Evolutionary conservation across 768 basidiomycete species (phyloP), one percentile per base, ranked within the genome.

Genomic region (Steccherinum ochraceum): DNA sequence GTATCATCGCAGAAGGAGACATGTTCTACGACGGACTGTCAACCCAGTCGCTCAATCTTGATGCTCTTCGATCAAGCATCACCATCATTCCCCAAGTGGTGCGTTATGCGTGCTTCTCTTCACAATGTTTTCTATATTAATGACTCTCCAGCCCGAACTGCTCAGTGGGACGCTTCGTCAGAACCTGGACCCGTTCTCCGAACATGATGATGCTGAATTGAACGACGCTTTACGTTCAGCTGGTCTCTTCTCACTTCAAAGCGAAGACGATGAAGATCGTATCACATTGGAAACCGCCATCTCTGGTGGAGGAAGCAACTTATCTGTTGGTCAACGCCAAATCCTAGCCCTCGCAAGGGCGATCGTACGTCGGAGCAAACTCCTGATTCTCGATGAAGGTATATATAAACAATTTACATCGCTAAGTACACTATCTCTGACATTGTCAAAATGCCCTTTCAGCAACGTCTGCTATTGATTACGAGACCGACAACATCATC

Each of bases 321-420:
- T 78, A 13, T 77, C 73, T 4, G 72, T 83, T n/a, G 80, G 81
- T 2, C 77, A 83, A 57, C 64, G 80, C 12, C 81, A 83, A 60
- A 73, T 84, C n/a, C 63, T 84, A n/a, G 80, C 80, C 0, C 67
- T 83, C 0, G 80, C 81, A 0, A 66, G 81, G 24, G 81, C 81
- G 0, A 73, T 83, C 48, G 72, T 82, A 1, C 66, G 81, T 12
- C 61, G 67, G 39, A 79, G 76, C 60, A 82, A 80, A 56, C 55
- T 84, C 12, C 64, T 81, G 27, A 75, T 83, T 30, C 63, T 83
- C 2, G 81, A 84, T 52, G 81, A 83, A 72, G 74, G 18, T 26
- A n/a, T n/a, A 3, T n/a, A 39, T n/a, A n/a, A n/a, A n/a, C n/a
- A n/a, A n/a, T n/a, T n/a, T n/a, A n/a, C n/a, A n/a, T n/a, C n/a